Base-by-base conservation (phyloP, 805 yeast genomes). In the Maudiozyma turicensis region DNA sequence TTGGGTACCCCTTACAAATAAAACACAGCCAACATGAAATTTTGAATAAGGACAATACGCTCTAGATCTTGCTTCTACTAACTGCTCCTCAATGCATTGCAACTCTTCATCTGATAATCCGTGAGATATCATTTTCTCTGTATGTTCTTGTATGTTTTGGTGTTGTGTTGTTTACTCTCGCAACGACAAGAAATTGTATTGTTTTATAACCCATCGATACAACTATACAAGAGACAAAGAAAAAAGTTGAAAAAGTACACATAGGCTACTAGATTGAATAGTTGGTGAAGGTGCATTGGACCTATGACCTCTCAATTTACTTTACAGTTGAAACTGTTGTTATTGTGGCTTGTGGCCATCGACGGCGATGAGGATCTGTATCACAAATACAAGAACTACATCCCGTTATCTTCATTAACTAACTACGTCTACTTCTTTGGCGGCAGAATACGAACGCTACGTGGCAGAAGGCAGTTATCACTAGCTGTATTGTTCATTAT, bases 11-110 rank as follows among this genome's bases (percentile, higher is more conserved):
- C 37, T 29, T 1, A 87, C 72, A 28, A 86, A 59, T 1, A 91
- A 58, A 3, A 82, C 77, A 48, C 95, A 86, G 0, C 98, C 98
- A 2, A 91, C 99, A 50, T 65, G 53, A 54, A 72, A 72, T 9
- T 67, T 61, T 6, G 76, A 72, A 51, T 72, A 77, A 3, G 81
- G 81, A 10, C 74, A 65, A 56, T 77, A 76, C 1, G 80, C 69
- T 14, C 65, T 55, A 6, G 61, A 58, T 32, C 74, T 67, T 3
- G 79, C 77, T 40, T 58, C 56, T 9, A 67, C 50, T 2, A 69
- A 61, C 44, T 60, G 54, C 11, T 56, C 35, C 45, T 58, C 65
- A 44, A 73, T 53, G 8, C 44, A 33, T 5, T 53, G 52, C 26
- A 65, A 50, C 38, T 58, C 51, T 47, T 64, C 56, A 47, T 51